These are phyloP conservation scores for Epichloe uncinata DNA, from an alignment of 2,329 filamentous ascomycete genomes.

Conservation along the genomic window DNA sequence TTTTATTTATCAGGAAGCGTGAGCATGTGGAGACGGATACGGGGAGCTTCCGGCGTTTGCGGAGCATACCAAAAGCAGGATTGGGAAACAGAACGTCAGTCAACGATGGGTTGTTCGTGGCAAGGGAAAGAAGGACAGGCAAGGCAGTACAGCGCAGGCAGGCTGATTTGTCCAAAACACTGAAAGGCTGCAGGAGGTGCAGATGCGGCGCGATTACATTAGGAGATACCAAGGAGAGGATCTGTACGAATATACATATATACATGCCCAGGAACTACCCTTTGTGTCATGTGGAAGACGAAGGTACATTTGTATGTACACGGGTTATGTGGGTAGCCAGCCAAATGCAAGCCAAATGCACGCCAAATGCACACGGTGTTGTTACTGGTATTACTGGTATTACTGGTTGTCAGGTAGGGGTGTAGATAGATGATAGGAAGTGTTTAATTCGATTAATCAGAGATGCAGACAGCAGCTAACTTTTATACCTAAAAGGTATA, in stretches of 20 bases:
- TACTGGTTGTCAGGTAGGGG: too few species aligned
- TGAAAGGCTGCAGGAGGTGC: conserved; percentile 1
- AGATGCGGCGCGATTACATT: conserved; percentile 7
- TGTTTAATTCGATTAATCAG: too few species aligned
- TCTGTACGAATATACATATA: conserved; percentile 9
- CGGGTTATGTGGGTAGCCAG: too few species aligned
- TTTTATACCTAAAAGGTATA: too few species aligned
- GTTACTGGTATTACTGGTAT: too few species aligned
- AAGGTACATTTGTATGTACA: too few species aligned
- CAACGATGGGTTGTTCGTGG: neutral
- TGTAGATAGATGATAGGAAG: too few species aligned
- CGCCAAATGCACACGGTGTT: too few species aligned
- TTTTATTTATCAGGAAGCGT: neutral
- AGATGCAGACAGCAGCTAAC: too few species aligned
- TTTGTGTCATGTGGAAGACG: too few species aligned
- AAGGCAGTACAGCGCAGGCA: neutral
- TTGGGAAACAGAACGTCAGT: conserved; percentile 1
- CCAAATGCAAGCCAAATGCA: too few species aligned
- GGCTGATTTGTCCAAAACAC: neutral
- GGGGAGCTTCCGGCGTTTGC: conserved; percentile 5
- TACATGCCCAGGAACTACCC: neutral
- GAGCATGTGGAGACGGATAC: neutral
- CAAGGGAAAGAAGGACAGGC: neutral
- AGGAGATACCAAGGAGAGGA: conserved; percentile 7
- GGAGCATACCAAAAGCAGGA: conserved; percentile 5